Conservation (phyloP, 306 rosid genomes). For the Boehmeria nivea region DNA sequence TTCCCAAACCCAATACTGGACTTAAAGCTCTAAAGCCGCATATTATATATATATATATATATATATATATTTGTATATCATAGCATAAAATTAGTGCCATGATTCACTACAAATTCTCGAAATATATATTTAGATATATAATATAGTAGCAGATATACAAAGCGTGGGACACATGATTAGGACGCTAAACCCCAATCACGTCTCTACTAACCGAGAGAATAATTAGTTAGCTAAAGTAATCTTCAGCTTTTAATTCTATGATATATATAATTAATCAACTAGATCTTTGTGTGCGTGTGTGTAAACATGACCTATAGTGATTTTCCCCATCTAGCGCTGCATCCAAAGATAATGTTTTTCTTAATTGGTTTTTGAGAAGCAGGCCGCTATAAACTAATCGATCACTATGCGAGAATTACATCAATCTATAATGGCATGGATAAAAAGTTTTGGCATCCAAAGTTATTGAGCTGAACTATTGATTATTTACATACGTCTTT, state of each 20-base stretch:
- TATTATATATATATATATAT: not conserved
- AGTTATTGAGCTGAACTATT: too few species aligned
- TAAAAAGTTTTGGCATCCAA: too few species aligned
- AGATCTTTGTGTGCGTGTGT: too few species aligned
- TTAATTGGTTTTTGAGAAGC: too few species aligned
- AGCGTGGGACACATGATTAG: constrained; percentile 28
- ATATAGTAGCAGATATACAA: not conserved
- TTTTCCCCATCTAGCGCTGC: too few species aligned
- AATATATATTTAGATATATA: not conserved
- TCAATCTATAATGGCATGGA: too few species aligned
- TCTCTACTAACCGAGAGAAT: constrained; percentile 23
- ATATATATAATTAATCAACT: constrained; percentile 16
- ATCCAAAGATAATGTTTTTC: too few species aligned
- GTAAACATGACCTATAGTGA: too few species aligned
- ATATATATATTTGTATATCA: not conserved
- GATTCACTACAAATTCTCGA: not conserved
- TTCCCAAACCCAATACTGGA: not conserved
- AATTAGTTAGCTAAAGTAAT: constrained; percentile 20
- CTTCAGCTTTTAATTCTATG: not conserved
- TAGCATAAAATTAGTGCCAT: constrained; percentile 7
- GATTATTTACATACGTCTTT: too few species aligned
- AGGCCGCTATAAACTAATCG: too few species aligned
- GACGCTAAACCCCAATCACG: constrained; percentile 25
- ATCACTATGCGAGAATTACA: too few species aligned
- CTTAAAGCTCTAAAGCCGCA: not conserved